Evolutionary conservation across 805 yeast genomes (phyloP), one percentile per base, ranked within the genome.

Genomic region (Metschnikowia matae): DNA sequence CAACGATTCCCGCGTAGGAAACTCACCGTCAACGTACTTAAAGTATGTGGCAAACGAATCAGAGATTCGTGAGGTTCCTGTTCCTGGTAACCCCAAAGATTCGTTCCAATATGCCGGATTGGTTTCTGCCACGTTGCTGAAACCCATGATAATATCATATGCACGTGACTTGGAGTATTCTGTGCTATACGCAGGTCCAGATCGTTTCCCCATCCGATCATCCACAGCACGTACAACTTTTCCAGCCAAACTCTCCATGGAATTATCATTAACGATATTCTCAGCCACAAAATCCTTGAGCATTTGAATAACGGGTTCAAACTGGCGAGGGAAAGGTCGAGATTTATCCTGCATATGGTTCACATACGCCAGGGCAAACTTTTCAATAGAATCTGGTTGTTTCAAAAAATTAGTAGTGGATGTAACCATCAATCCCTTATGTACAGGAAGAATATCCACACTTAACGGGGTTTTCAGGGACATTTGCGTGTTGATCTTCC

Each of bases 221-320:
- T 70, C 72, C 6, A 70, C 56, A 33, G 56, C 49, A 38, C 76
- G 54, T 14, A 73, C 60, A 3, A 73, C 53, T 8, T 63, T 59
- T 39, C 69, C 52, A 15, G 83, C 66, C 20, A 79, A 62, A 0
- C 88, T 75, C 47, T 78, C 82, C 6, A 77, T 63, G 13, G 64
- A 64, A 2, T 68, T 71, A 18, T 77, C 74, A 59, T 80, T 76
- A 15, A 68, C 60, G 32, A 78, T 59, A 43, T 83, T 81, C 0
- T 83, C 85, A 6, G 81, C 78, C 2, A 80, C 74, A 61, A 80
- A 85, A 39, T 80, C 79, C 52, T 75, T 78, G 48, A 85, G 60
- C 43, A 84, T 54, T 18, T 67, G 68, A 13, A 83, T 59, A 3
- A 79, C 64, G 1, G 73, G 71, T 0, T 70, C 62, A 46, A 62